Base-by-base conservation (phyloP, 495 filamentous ascomycete species). In the Penicillium longicatenatum region DNA sequence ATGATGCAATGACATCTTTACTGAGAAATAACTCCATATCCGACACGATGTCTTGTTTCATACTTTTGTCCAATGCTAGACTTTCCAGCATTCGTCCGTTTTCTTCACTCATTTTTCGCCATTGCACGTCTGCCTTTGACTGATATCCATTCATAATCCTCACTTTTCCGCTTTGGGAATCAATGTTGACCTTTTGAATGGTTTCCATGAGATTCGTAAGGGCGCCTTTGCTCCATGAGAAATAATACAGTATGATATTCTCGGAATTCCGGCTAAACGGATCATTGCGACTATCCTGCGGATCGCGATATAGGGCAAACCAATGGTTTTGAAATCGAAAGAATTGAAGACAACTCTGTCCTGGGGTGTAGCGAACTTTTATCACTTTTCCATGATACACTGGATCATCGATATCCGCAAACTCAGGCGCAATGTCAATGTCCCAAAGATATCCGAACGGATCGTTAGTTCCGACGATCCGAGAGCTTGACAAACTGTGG, bases 381-480 rank as follows among this genome's bases (percentile, higher is more conserved):
- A 47, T 22, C 11, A 47, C 17, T 22, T 47, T 47, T 2, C 44
- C 44, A 21, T 22, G 44, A 47, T 47, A 47, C 20, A 11, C 4
- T 47, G 44, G n/a, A 11, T 47, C 19, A 12, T 52, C 49, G 17
- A 17, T 52, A 2, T 52, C 49, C 30, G 17, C 49, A n/a, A 5
- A 37, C 7, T 52, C 20, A 19, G 33, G 49, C 8, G 49, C 14
- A 22, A 17, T 17, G 6, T 52, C 17, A 16, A 17, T 37, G 37
- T 52, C 31, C 49, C 49, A 52, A 52, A 52, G 31, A 20, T 26
- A 50, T 50, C 29, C 49, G 30, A 37, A 52, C 17, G 49, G n/a
- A 9, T 52, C 49, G 9, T 26, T 52, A 20, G 22, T 52, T 22
- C 49, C 49, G 17, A 37, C 49, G 17, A 52, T 41, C n/a, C 17